These are phyloP conservation scores for Chaetomium olivaceum DNA, from an alignment of 2,329 filamentous ascomycete species.

Conservation along the genomic window DNA sequence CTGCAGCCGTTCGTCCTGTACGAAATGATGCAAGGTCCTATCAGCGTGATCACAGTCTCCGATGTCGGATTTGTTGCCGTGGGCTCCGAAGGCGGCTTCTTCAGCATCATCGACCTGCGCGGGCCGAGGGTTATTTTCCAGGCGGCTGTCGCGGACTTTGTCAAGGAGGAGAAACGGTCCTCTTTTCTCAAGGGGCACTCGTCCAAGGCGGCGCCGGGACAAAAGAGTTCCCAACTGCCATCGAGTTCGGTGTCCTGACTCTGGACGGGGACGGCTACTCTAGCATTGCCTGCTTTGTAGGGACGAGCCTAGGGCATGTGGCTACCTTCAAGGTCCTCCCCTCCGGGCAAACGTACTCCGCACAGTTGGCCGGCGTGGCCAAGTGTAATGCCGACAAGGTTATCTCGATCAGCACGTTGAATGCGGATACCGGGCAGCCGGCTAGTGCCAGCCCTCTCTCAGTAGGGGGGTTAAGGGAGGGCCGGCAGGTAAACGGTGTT, in stretches of 20 bases:
- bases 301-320: constrained; percentile 80
- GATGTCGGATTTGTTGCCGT: constrained; percentile 89
- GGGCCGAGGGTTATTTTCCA: constrained; percentile 83
- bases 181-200: constrained; percentile 66
- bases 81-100: constrained; percentile 77
- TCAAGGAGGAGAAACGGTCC: constrained; percentile 72
- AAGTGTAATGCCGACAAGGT: constrained; percentile 66
- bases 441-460: constrained; percentile 73
- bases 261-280: constrained; percentile 94
- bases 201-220: constrained; percentile 39
- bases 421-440: constrained; percentile 72
- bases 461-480: constrained; percentile 75
- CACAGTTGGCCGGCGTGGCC: constrained; percentile 67
- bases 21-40: constrained; percentile 77
- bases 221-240: constrained; percentile 71
- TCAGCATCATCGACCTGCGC: constrained; percentile 83
- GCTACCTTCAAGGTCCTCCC: constrained; percentile 90
- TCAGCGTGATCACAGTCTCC: constrained; percentile 80
- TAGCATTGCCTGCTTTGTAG: constrained; percentile 88
- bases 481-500: constrained; percentile 74
- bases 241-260: constrained; percentile 93
- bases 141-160: constrained; percentile 69
- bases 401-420: constrained; percentile 76
- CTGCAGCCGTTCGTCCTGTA: constrained; percentile 74
- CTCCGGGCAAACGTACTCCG: constrained; percentile 69